Base-by-base conservation (phyloP, 495 filamentous ascomycete species). In the Neurospora cerealis region DNA sequence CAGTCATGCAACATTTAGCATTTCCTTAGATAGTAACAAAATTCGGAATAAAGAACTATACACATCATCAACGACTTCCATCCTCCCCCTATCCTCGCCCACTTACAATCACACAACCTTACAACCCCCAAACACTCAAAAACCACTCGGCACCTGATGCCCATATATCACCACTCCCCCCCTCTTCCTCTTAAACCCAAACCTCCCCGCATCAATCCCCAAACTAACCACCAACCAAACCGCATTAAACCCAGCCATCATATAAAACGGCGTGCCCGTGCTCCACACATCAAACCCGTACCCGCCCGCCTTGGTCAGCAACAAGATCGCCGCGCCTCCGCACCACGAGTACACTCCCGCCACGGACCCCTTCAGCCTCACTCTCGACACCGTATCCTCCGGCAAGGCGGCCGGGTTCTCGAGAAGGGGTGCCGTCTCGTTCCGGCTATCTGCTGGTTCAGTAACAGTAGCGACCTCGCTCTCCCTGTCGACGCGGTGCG, bases 241-340 rank as follows among this genome's bases (percentile, higher is more conserved):
- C 9, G 81, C 92, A 79, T 99, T 98, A 77, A 98, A 98, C 0
- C 84, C 84, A 0, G 94, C 93, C 88, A 99, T 91, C 85, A 98
- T 90, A 82, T 92, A 96, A 80, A 99, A 98, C 15, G 96, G 96
- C 48, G 93, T 90, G 2, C 92, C 91, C 4, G 85, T 85, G 5
- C 89, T 89, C 71, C 89, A 78, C 32, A 75, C 81, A 81, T 98
- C 94, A 78, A 97, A 98, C 66, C 97, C 79, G 34, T 88, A 86
- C 0, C 96, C 96, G n/a, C 96, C 96, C 19, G 94, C 79, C 81
- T 99, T 99, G 28, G 96, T 99, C 36, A 99, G 85, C 3, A 97
- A 81, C 70, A 99, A 78, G 39, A 99, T 99, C 0, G 95, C 96
- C 0, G 89, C 91, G n/a, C 95, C 96, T 15, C 96, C 96, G 72